A percentile compares a stretch with the other conserved stretches of the same genome.
phyloP scores from a whole-genome alignment of 352 stramenopile species.

The Pseudoperonospora humuli region DNA sequence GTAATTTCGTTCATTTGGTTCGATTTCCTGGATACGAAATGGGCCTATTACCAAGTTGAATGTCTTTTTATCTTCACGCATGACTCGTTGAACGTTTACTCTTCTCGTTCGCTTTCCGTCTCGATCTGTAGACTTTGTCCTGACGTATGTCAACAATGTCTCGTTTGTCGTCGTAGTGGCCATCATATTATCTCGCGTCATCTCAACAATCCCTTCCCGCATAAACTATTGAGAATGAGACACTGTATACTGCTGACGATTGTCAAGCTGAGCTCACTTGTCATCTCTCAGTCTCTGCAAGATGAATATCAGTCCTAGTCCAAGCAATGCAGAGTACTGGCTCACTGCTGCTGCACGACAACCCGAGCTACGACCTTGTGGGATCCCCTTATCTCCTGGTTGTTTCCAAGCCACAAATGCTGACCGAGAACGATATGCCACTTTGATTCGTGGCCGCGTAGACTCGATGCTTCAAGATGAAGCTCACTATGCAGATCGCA shows the following conservation, averaged over 20 bases:
- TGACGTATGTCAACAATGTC: slow-evolving; percentile 1
- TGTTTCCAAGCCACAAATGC: slow-evolving; percentile 25
- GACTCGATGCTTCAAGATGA: slow-evolving; percentile 30
- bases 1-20: no score
- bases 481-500: slow-evolving; percentile 8
- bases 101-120: no score
- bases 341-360: background rate
- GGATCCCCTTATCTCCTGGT: slow-evolving; percentile 23
- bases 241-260: background rate
- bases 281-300: slow-evolving; percentile 4
- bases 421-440: slow-evolving; percentile 26
- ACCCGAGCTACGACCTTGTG: slow-evolving; percentile 5
- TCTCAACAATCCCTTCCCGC: slow-evolving; percentile 4
- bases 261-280: slow-evolving; percentile 1
- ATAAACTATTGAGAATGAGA: background rate
- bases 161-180: background rate
- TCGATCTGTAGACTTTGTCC: background rate
- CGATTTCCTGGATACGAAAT: no score
- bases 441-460: slow-evolving; percentile 25
- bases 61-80: no score
- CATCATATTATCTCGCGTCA: slow-evolving; percentile 10
- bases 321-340: slow-evolving; percentile 1
- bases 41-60: no score
- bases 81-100: background rate
- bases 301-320: slow-evolving; percentile 7